Conservation (phyloP, 768 basidiomycete genomes). For the Pleurotus tuoliensis region DNA sequence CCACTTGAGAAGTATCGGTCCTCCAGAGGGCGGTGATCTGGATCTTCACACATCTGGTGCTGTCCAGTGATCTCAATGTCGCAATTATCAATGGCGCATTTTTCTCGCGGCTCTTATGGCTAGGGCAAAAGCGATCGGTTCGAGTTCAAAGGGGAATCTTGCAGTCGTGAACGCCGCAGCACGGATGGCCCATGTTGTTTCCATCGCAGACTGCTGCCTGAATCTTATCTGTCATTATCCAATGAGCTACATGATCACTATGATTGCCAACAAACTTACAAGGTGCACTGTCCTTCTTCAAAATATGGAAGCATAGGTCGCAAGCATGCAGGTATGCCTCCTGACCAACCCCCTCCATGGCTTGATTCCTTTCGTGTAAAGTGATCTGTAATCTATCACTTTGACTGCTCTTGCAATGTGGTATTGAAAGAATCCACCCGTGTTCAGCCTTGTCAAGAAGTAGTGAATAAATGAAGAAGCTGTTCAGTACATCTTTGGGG, state of each 20-base stretch:
- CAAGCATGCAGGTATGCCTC: conserved; percentile 15
- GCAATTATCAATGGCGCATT: too few relatives aligned
- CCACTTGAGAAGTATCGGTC: conserved; percentile 4
- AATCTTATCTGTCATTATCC: background rate
- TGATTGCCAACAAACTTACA: background rate
- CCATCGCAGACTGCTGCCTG: conserved; percentile 12
- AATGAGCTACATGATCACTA: too few relatives aligned
- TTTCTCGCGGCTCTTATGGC: too few relatives aligned
- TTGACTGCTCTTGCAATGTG: conserved; percentile 9
- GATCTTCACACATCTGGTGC: too few relatives aligned
- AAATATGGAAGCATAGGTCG: conserved; percentile 9
- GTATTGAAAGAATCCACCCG: conserved; percentile 2
- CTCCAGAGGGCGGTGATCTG: background rate
- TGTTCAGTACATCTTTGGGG: conserved; percentile 7
- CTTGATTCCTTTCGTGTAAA: conserved; percentile 9
- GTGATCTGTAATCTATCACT: conserved; percentile 4
- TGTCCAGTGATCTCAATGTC: too few relatives aligned
- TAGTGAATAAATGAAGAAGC: conserved; percentile 13
- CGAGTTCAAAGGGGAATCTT: conserved; percentile 6
- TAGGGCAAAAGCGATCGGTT: conserved; percentile 9
- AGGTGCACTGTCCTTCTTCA: background rate
- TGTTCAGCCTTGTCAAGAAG: conserved; percentile 9
- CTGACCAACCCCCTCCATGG: conserved; percentile 14
- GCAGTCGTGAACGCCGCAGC: conserved; percentile 12
- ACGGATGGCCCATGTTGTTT: conserved; percentile 13